These are phyloP conservation scores for Urochloa ruziziensis DNA, from an alignment of 176 grass and related monocot genomes.

Conservation along the genomic window DNA sequence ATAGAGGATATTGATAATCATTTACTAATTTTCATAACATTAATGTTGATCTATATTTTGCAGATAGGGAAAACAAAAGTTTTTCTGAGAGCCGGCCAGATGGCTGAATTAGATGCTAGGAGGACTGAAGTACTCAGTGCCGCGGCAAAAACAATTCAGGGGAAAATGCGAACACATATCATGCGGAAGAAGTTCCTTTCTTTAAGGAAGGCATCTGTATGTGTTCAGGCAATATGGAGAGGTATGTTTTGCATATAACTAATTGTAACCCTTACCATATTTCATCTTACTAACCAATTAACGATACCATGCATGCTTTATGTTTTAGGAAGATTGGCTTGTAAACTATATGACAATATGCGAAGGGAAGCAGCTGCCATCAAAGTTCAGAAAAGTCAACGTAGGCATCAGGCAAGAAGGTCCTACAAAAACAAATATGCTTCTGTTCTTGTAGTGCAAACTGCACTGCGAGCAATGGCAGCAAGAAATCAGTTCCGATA, in stretches of 20 bases:
- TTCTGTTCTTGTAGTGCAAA: constrained; percentile 83
- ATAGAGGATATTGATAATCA: constrained; percentile 6
- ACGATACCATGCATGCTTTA: constrained; percentile 16
- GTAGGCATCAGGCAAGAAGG: constrained; percentile 74
- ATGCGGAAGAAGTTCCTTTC: constrained; percentile 83
- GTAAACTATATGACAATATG: constrained; percentile 73
- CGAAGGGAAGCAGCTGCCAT: constrained; percentile 75
- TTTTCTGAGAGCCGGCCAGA: constrained; percentile 98
- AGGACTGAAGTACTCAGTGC: constrained; percentile 92
- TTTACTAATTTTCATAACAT: constrained; percentile 21
- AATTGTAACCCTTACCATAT: not conserved
- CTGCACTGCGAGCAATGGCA: constrained; percentile 78
- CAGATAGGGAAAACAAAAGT: constrained; percentile 99
- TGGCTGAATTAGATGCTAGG: constrained; percentile 96
- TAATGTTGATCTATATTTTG: constrained; percentile 33
- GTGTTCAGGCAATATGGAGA: constrained; percentile 93
- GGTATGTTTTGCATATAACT: constrained; percentile 50
- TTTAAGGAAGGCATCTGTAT: constrained; percentile 75
- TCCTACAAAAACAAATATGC: constrained; percentile 60
- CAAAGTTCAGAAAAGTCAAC: constrained; percentile 90
- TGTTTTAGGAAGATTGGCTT: constrained; percentile 84
- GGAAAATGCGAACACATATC: constrained; percentile 90
- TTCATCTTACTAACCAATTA: constrained; percentile 25
- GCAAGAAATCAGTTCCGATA: constrained; percentile 83
- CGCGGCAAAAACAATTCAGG: constrained; percentile 91